These are phyloP conservation scores for Leccinum uliginosum DNA, from an alignment of 768 basidiomycete species.

Conservation along the genomic window DNA sequence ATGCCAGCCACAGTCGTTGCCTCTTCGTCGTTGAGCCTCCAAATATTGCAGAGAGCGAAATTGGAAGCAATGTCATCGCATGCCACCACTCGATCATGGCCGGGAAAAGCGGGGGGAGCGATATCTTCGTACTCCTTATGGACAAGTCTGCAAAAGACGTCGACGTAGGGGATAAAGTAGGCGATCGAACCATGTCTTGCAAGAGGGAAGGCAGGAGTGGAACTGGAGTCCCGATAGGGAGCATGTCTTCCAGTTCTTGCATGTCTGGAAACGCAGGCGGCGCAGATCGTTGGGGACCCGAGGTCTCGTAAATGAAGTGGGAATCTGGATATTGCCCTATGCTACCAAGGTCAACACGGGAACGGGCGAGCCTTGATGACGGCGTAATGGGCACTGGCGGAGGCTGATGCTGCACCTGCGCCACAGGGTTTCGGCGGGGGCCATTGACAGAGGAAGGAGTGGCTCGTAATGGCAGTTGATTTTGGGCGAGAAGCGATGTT, in stretches of 20 bases:
- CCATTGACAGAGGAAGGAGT: slow-evolving; percentile 14
- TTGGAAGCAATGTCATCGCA: slow-evolving; percentile 27
- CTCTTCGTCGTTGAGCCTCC: slow-evolving; percentile 72
- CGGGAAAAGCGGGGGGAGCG: slow-evolving; percentile 25
- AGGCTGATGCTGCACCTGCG: slow-evolving; percentile 42
- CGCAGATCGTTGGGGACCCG: slow-evolving; percentile 37
- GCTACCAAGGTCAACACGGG: slow-evolving; percentile 41
- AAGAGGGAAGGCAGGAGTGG: slow-evolving; percentile 73
- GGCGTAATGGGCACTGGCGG: slow-evolving; percentile 35
- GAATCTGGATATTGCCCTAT: slow-evolving; percentile 42
- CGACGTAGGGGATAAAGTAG: slow-evolving; percentile 60
- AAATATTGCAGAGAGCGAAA: slow-evolving; percentile 51
- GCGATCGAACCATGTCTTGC: slow-evolving; percentile 68
- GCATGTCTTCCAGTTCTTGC: slow-evolving; percentile 20
- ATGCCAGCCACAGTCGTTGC: slow-evolving; percentile 50
- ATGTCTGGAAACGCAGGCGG: slow-evolving; percentile 33
- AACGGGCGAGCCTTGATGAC: slow-evolving; percentile 39
- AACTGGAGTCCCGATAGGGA: slow-evolving; percentile 33
- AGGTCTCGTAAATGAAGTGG: slow-evolving; percentile 71
- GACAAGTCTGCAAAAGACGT: slow-evolving; percentile 65
- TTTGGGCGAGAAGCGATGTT: slow-evolving; percentile 66
- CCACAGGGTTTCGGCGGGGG: slow-evolving; percentile 41
- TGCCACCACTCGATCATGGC: slow-evolving; percentile 24
- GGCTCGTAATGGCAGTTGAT: slow-evolving; percentile 33
- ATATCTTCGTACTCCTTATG: slow-evolving; percentile 48